Evolutionary conservation across 139 green algal genomes (phyloP).

Genomic region (Micractinium sp.): DNA sequence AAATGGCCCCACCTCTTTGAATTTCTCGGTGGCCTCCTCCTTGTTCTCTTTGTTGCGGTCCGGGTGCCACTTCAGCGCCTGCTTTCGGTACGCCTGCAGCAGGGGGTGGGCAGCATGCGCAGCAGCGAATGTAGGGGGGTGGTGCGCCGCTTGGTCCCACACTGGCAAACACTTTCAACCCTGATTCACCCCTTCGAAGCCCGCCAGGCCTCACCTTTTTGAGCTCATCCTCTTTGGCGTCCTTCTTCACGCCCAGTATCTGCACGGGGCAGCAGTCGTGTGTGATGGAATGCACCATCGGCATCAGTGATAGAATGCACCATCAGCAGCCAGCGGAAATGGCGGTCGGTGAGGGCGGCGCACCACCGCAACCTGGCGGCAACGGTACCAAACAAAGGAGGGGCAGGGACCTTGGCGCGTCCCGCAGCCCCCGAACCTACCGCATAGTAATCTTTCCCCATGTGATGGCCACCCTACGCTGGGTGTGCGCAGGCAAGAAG

Average conservation of each 20-base stretch:
- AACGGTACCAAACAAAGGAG: too few species aligned
- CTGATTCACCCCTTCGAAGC: not conserved
- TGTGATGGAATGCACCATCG: too few species aligned
- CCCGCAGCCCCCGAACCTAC: too few species aligned
- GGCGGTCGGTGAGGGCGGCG: not conserved
- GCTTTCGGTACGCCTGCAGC: conserved; percentile 46
- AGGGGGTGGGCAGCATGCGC: not conserved
- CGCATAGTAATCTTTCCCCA: too few species aligned
- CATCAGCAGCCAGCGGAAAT: too few species aligned
- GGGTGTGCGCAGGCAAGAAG: too few species aligned
- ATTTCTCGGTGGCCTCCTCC: conserved; percentile 58
- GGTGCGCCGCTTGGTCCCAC: too few species aligned
- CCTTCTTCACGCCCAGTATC: conserved; percentile 77
- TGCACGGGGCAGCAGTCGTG: not conserved
- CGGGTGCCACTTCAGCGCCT: conserved; percentile 50
- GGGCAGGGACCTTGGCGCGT: too few species aligned
- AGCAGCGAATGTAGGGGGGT: not conserved
- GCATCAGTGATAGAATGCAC: too few species aligned
- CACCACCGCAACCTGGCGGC: not conserved
- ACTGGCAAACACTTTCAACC: not conserved
- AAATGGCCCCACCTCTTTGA: conserved; percentile 53
- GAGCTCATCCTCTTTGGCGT: conserved; percentile 75
- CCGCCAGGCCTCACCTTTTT: conserved; percentile 73
- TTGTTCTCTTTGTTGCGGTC: conserved; percentile 14
- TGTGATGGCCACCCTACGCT: too few species aligned